A percentile compares a stretch with the other conserved stretches of the same genome.
These are phyloP conservation scores for Cystobasidium slooffiae DNA, from an alignment of 1,284 basidiomycete genomes.

Conservation along the genomic window DNA sequence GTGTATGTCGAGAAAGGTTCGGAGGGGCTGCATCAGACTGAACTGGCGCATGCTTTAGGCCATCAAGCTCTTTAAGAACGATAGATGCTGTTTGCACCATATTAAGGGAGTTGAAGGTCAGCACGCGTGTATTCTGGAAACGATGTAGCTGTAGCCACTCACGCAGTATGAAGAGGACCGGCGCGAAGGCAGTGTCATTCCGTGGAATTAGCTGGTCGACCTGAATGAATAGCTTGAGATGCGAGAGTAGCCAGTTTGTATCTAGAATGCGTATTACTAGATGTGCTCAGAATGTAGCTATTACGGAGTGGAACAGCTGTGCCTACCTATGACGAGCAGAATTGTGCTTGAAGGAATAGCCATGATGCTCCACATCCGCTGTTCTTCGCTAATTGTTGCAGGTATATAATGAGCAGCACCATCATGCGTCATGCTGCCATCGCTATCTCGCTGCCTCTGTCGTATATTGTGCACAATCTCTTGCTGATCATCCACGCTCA, in stretches of 20 bases:
- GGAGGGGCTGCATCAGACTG: neutral
- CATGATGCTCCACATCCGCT: constrained; percentile 3
- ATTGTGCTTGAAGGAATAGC: constrained; percentile 21
- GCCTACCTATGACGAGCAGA: constrained; percentile 35
- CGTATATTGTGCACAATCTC: constrained; percentile 8
- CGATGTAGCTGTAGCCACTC: neutral
- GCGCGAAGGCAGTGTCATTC: constrained; percentile 4
- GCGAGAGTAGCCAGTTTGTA: constrained; percentile 38
- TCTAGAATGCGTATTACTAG: neutral
- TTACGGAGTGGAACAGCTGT: neutral
- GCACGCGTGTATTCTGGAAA: neutral
- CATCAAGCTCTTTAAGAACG: constrained; percentile 35
- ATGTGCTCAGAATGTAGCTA: too few species aligned
- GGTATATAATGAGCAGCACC: neutral
- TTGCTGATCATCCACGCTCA: constrained; percentile 9
- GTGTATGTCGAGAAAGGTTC: neutral
- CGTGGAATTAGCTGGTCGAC: constrained; percentile 21
- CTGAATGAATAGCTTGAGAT: constrained; percentile 25
- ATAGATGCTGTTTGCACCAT: constrained; percentile 1
- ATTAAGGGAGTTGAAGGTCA: neutral
- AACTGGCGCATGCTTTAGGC: constrained; percentile 6
- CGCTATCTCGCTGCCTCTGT: constrained; percentile 7
- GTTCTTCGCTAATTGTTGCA: neutral
- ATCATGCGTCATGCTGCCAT: neutral
- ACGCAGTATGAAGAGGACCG: constrained; percentile 33